Evolutionary conservation across 352 stramenopile species (phyloP).

Genomic region (Phytophthora idaei): DNA sequence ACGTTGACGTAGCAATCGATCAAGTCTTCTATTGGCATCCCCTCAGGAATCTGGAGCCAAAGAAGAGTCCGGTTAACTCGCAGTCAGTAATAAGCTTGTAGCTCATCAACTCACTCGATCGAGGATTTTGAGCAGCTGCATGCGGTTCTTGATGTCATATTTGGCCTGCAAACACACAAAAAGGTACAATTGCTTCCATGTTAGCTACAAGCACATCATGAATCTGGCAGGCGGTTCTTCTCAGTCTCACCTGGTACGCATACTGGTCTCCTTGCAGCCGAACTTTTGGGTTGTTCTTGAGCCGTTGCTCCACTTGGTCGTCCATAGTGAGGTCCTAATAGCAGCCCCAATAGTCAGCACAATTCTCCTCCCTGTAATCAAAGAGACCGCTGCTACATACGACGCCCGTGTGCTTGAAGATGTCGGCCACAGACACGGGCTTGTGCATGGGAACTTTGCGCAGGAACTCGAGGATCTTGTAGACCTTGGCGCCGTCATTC

Average conservation of each 20-base stretch:
- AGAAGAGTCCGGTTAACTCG: conserved; percentile 3
- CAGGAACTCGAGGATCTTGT: conserved; percentile 89
- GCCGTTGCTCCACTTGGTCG: conserved; percentile 82
- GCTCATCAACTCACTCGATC: conserved; percentile 51
- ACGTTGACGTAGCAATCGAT: conserved; percentile 85
- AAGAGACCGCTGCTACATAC: conserved; percentile 42
- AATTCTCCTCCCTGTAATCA: background rate
- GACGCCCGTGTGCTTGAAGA: conserved; percentile 87
- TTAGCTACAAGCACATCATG: background rate
- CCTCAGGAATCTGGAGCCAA: conserved; percentile 66
- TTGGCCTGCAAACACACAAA: conserved; percentile 58
- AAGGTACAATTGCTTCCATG: background rate
- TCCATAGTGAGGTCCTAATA: conserved; percentile 76
- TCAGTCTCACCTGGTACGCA: conserved; percentile 67
- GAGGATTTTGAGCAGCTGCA: conserved; percentile 79
- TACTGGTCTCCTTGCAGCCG: conserved; percentile 76
- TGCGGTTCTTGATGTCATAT: conserved; percentile 88
- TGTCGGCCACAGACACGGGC: conserved; percentile 63
- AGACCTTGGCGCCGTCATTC: conserved; percentile 86
- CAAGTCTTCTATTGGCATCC: conserved; percentile 82
- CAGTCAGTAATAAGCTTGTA: conserved; percentile 3
- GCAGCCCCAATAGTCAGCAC: conserved; percentile 1
- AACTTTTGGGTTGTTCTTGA: conserved; percentile 90
- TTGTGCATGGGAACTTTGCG: conserved; percentile 85
- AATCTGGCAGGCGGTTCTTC: background rate